Evolutionary conservation across 768 basidiomycete species (phyloP).

Genomic region (Termitomyces sp.): DNA sequence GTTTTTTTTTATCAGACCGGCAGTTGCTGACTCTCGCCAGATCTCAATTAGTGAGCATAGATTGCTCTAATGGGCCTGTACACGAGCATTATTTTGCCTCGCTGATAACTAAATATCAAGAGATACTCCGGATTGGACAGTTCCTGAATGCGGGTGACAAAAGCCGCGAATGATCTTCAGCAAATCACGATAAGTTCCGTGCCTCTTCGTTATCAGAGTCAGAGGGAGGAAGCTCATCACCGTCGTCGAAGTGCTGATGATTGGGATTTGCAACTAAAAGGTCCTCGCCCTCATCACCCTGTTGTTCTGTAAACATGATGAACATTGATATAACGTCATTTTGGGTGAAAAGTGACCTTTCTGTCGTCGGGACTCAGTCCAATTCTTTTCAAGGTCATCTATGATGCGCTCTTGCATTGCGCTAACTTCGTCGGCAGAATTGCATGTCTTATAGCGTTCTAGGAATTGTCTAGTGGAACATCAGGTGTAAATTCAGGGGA

Average conservation of each 20-base stretch:
- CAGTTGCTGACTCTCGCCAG: no score
- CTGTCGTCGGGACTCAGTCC: conserved; percentile 46
- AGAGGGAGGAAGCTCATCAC: conserved; percentile 4
- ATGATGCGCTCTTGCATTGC: conserved; percentile 65
- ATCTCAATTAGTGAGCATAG: no score
- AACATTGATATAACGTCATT: background rate
- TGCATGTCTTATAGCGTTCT: conserved; percentile 71
- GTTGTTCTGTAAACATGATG: conserved; percentile 12
- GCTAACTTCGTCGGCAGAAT: conserved; percentile 49
- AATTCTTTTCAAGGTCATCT: conserved; percentile 58
- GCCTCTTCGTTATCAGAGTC: conserved; percentile 14
- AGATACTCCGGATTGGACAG: background rate
- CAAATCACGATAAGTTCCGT: background rate
- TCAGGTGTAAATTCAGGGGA: background rate
- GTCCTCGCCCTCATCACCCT: conserved; percentile 40
- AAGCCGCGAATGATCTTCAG: background rate
- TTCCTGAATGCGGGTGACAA: background rate
- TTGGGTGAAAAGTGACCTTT: conserved; percentile 31
- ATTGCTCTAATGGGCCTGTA: no score
- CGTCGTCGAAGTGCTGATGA: conserved; percentile 26
- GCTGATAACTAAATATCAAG: background rate
- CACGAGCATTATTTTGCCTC: background rate
- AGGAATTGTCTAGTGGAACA: conserved; percentile 46
- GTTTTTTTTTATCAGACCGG: no score
- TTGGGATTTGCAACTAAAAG: conserved; percentile 69